phyloP scores from a whole-genome alignment of 2,329 filamentous ascomycete species.

The Fusarium udum region DNA sequence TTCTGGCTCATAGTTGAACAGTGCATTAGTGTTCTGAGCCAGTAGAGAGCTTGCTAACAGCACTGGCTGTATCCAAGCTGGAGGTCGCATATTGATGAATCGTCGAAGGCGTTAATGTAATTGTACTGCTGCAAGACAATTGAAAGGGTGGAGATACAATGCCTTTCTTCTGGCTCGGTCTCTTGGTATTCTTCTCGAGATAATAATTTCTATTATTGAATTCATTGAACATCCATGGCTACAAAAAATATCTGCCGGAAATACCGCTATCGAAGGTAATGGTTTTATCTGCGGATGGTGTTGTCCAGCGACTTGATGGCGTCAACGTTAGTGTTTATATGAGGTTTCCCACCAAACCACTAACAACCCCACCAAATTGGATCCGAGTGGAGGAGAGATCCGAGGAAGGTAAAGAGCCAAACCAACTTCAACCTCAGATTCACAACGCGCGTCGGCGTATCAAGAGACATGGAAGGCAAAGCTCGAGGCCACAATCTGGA shows the following conservation, averaged over 20 bases:
- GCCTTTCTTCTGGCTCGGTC: background rate
- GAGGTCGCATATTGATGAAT: constrained; percentile 11
- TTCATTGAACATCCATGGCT: fast-evolving
- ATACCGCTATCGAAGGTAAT: background rate
- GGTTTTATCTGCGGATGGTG: constrained; percentile 15
- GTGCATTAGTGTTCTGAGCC: background rate
- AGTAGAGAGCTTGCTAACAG: constrained; percentile 1
- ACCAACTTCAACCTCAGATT: background rate
- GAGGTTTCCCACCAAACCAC: background rate
- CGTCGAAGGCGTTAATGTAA: background rate
- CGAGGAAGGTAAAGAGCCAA: background rate
- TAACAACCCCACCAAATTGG: constrained; percentile 15
- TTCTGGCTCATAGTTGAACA: background rate
- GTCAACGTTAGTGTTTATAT: constrained; percentile 31
- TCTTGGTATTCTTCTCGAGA: background rate
- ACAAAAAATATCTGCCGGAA: background rate
- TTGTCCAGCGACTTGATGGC: constrained; percentile 27
- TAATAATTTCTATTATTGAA: fast-evolving
- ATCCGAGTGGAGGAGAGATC: background rate
- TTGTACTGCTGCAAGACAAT: background rate
- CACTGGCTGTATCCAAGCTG: constrained; percentile 1
- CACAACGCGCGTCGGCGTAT: background rate
- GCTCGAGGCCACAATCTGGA: fast-evolving
- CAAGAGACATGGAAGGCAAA: fast-evolving
- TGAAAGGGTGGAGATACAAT: background rate